These are phyloP conservation scores for Butyriboletus loyo DNA, from an alignment of 768 basidiomycete genomes.

Conservation along the genomic window DNA sequence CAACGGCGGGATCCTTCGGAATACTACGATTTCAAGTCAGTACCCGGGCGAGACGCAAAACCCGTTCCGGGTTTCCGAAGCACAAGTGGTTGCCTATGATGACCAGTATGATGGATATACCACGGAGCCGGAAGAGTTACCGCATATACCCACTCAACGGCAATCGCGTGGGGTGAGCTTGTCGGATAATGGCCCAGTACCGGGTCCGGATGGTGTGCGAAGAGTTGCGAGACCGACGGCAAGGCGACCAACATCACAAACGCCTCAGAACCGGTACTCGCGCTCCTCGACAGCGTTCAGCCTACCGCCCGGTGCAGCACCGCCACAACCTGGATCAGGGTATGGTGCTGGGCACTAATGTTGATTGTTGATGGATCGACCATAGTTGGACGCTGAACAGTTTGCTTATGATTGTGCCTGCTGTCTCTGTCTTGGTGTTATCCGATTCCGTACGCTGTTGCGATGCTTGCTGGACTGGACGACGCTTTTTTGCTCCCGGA, in stretches of 20 bases:
- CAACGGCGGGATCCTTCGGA: conserved; percentile 40
- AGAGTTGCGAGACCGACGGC: conserved; percentile 62
- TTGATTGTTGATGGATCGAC: not conserved
- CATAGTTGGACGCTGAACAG: conserved; percentile 6
- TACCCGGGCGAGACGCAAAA: conserved; percentile 50
- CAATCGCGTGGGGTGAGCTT: conserved; percentile 68
- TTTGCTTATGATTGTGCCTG: not conserved
- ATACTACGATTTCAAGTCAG: conserved; percentile 34
- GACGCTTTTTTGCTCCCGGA: conserved; percentile 1
- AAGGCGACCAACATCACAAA: conserved; percentile 60
- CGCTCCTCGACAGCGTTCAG: conserved; percentile 49
- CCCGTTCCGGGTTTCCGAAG: conserved; percentile 55
- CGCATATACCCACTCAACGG: conserved; percentile 12
- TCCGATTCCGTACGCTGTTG: not conserved
- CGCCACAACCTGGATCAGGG: conserved; percentile 44
- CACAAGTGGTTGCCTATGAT: conserved; percentile 39
- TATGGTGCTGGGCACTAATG: conserved; percentile 14
- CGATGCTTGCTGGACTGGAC: conserved; percentile 12
- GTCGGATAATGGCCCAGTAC: conserved; percentile 81
- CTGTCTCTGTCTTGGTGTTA: not conserved
- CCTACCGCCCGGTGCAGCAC: conserved; percentile 75
- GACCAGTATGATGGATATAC: conserved; percentile 32
- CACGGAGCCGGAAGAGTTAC: conserved; percentile 38
- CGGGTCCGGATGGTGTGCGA: conserved; percentile 73
- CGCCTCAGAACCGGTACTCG: conserved; percentile 69